Percentiles rank a stretch among this genome's conserved stretches.
These are phyloP conservation scores for Ganoderma resinaceum DNA, from an alignment of 1,284 basidiomycete genomes.

Conservation along the genomic window DNA sequence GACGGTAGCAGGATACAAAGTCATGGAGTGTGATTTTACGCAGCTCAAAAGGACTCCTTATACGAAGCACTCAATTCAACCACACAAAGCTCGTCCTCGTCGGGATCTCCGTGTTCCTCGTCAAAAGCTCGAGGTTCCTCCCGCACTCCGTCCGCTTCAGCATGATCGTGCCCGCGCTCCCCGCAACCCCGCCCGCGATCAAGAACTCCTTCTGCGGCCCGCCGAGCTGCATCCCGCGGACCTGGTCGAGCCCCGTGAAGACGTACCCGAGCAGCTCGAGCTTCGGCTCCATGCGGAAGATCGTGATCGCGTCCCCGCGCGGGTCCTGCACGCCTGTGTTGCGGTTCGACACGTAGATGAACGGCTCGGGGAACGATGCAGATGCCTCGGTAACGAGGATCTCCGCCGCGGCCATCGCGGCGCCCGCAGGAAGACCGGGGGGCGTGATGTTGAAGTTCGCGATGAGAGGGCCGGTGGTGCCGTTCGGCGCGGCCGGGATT, in stretches of 20 bases:
- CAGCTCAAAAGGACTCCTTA: not conserved
- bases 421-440: slow-evolving; percentile 53
- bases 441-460: slow-evolving; percentile 65
- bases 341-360: slow-evolving; percentile 49
- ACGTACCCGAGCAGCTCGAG: slow-evolving; percentile 55
- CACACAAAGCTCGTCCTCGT: slow-evolving; percentile 63
- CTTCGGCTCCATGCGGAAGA: slow-evolving; percentile 39
- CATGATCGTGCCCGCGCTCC: slow-evolving; percentile 61
- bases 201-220: slow-evolving; percentile 61
- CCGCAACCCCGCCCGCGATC: slow-evolving; percentile 59
- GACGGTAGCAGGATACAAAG: too few relatives aligned
- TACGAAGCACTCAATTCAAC: slow-evolving; percentile 25
- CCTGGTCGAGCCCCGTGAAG: slow-evolving; percentile 68
- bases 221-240: slow-evolving; percentile 69
- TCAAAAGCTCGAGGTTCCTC: slow-evolving; percentile 56
- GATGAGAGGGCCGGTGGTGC: slow-evolving; percentile 52
- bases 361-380: slow-evolving; percentile 40
- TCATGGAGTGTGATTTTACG: too few relatives aligned
- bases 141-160: slow-evolving; percentile 62
- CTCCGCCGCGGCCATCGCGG: slow-evolving; percentile 61
- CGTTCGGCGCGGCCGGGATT: slow-evolving; percentile 55
- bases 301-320: slow-evolving; percentile 46
- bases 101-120: slow-evolving; percentile 56
- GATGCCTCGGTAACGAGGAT: slow-evolving; percentile 42
- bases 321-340: slow-evolving; percentile 46